A percentile compares a stretch with the other conserved stretches of the same genome.
These are phyloP conservation scores for Xylaria arbuscula DNA, from an alignment of 2,329 filamentous ascomycete species.

Conservation along the genomic window DNA sequence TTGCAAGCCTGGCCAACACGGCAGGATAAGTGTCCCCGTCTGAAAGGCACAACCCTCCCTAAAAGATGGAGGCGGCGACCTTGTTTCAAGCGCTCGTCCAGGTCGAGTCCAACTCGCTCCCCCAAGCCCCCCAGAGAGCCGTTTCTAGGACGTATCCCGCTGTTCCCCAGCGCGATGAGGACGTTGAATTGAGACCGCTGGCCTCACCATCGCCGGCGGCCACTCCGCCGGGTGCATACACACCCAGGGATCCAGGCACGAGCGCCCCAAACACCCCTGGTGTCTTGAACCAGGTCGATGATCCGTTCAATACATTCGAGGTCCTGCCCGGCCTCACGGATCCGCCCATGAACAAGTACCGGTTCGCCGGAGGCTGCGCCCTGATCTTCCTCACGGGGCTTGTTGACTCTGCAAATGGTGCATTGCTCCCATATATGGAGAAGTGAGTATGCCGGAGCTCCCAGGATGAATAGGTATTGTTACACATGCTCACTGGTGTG, in stretches of 20 bases:
- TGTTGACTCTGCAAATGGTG: slow-evolving; percentile 80
- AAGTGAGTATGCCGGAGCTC: slow-evolving; percentile 52
- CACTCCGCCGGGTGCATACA: slow-evolving; percentile 27
- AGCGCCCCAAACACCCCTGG: slow-evolving; percentile 34
- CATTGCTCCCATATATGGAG: slow-evolving; percentile 84
- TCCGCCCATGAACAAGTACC: slow-evolving; percentile 75
- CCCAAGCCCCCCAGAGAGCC: slow-evolving; percentile 51
- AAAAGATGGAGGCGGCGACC: slow-evolving; percentile 36
- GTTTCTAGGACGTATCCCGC: slow-evolving; percentile 55
- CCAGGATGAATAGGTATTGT: neutral
- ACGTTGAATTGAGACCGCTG: slow-evolving; percentile 40
- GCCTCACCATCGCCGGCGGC: slow-evolving; percentile 30
- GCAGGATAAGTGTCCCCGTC: slow-evolving; percentile 1
- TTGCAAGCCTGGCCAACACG: slow-evolving; percentile 1
- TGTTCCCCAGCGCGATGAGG: slow-evolving; percentile 49
- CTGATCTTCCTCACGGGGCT: slow-evolving; percentile 77
- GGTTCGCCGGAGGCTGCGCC: slow-evolving; percentile 72
- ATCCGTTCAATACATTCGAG: slow-evolving; percentile 42
- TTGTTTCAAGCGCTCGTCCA: slow-evolving; percentile 45
- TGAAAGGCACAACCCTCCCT: neutral
- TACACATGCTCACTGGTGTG: slow-evolving; percentile 25
- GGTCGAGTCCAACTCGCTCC: slow-evolving; percentile 47
- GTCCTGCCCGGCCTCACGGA: slow-evolving; percentile 60
- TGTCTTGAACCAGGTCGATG: slow-evolving; percentile 12
- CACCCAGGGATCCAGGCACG: slow-evolving; percentile 45